Evolutionary conservation across 2,329 filamentous ascomycete genomes (phyloP), one percentile per base, ranked within the genome.

Genomic region (Monilinia fructigena): DNA sequence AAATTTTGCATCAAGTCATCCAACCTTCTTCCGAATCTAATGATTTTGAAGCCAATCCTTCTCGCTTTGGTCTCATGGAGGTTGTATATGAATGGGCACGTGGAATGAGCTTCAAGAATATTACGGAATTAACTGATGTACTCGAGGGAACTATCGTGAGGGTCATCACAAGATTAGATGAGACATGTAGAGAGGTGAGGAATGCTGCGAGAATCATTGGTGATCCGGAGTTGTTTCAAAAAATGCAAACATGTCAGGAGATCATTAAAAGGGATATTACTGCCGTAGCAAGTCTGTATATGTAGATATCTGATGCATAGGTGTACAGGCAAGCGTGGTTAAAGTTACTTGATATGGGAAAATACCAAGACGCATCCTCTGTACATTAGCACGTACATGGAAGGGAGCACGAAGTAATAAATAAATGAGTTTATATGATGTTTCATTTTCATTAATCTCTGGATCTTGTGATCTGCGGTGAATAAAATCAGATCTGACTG

Each of bases 71-170:
- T 1, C 85, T 99, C 66, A 93, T 97, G 76, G 95, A 99, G 78
- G 95, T 99, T 0, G 96, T 99, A 45, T 97, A 98, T 77, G 95
- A 99, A 78, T 99, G 95, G 95, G 95, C 95, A 12, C 84, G 92
- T 60, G 95, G 95, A 35, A 98, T 98, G 92, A 94, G 91, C 63
- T 99, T 99, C 83, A 96, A 96, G 79, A 94, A 95, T 71, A 99
- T 99, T 72, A 98, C 94, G 0, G 91, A 94, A 71, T 80, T 99
- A 75, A 99, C 95, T 10, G 94, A 98, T 77, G 93, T 99, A 66
- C 87, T 98, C 74, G 95, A 99, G 78, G 95, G 95, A 1, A 98
- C 95, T 0, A 98, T 99, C 79, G 95, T 99, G 58, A 83, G 95
- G 63, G 94, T 95, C 2, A 98, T 99, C 72, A 96, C 93, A 53